phyloP scores from a whole-genome alignment of 345 rosid species.

The Tarenaya hassleriana region DNA sequence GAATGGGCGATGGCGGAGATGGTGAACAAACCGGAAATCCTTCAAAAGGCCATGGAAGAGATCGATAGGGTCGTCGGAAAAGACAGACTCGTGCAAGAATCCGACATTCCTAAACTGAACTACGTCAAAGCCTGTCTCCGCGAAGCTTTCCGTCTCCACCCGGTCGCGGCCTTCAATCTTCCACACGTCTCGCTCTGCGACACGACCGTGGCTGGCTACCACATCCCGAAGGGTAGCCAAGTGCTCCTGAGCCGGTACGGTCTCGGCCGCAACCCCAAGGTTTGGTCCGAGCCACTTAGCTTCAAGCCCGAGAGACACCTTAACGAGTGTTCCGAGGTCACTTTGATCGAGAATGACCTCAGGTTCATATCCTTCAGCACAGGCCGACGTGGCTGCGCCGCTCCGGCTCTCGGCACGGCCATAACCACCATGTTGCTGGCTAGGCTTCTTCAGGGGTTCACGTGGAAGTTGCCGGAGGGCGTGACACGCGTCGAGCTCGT shows the following conservation, averaged over 20 bases:
- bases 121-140: conserved; percentile 32
- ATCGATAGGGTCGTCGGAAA: conserved; percentile 33
- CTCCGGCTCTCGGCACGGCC: conserved; percentile 33
- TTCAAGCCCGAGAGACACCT: conserved; percentile 37
- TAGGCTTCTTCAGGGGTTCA: conserved; percentile 45
- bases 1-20: conserved; percentile 38
- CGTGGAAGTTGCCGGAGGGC: conserved; percentile 28
- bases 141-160: conserved; percentile 35
- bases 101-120: conserved; percentile 32
- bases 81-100: conserved; percentile 36
- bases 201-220: conserved; percentile 33
- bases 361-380: conserved; percentile 49
- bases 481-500: conserved; percentile 26
- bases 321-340: conserved; percentile 32
- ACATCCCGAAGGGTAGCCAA: conserved; percentile 34
- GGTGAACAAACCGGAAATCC: conserved; percentile 32
- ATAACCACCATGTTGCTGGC: conserved; percentile 46
- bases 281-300: conserved; percentile 31
- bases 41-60: conserved; percentile 32
- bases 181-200: conserved; percentile 35
- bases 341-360: conserved; percentile 35
- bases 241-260: conserved; percentile 30
- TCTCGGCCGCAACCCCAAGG: conserved; percentile 34
- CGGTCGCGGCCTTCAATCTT: conserved; percentile 35
- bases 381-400: conserved; percentile 41